These are phyloP conservation scores for Escovopsis sp. DNA, from an alignment of 2,329 filamentous ascomycete species.

Conservation along the genomic window DNA sequence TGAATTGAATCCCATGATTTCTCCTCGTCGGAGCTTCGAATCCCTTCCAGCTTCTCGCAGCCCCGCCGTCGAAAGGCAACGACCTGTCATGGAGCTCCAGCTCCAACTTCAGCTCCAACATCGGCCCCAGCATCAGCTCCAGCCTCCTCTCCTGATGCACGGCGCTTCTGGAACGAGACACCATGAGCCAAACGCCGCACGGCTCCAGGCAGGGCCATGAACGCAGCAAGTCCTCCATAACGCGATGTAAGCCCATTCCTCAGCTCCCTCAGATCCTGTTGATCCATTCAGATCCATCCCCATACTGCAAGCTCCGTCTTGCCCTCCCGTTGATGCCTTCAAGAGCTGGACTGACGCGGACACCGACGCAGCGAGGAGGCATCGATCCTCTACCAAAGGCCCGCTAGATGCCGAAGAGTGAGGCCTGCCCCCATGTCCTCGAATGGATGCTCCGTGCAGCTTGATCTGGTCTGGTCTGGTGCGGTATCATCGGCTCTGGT, in stretches of 20 bases:
- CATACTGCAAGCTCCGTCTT: background rate
- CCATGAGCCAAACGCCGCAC: background rate
- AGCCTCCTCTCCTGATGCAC: too few relatives aligned
- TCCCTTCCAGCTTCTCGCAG: too few relatives aligned
- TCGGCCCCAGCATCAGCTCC: conserved; percentile 1
- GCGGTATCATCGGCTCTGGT: background rate
- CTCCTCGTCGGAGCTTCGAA: too few relatives aligned
- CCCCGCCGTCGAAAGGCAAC: too few relatives aligned
- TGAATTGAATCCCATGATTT: too few relatives aligned
- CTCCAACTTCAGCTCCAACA: conserved; percentile 13
- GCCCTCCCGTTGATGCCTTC: background rate
- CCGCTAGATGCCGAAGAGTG: background rate
- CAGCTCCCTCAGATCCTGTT: background rate
- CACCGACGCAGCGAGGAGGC: background rate
- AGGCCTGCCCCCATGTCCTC: background rate
- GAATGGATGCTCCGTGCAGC: too few relatives aligned
- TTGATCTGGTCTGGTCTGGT: too few relatives aligned
- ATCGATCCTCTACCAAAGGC: background rate
- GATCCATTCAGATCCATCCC: background rate
- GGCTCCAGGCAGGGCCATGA: background rate
- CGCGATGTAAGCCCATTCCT: background rate
- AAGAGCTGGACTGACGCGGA: background rate
- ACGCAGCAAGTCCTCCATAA: background rate
- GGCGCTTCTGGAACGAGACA: background rate
- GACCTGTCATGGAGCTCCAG: too few relatives aligned